Percentiles rank a stretch among this genome's conserved stretches.
These are phyloP conservation scores for Tylopilus sp. DNA, from an alignment of 1,284 basidiomycete genomes.

Conservation along the genomic window DNA sequence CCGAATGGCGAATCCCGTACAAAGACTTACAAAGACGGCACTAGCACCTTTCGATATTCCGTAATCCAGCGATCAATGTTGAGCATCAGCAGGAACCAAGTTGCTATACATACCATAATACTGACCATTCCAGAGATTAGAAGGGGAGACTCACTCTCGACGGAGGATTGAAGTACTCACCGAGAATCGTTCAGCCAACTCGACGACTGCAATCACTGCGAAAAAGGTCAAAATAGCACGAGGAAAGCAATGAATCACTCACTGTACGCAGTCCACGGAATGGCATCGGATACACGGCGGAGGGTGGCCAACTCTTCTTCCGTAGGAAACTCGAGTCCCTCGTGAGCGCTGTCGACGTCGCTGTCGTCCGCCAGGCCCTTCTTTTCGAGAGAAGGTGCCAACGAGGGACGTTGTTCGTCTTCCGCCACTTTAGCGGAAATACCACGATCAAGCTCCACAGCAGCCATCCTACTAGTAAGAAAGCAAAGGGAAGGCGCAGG, in stretches of 20 bases:
- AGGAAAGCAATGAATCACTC: conserved; percentile 28
- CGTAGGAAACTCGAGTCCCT: conserved; percentile 62
- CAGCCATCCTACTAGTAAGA: conserved; percentile 10
- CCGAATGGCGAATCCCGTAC: conserved; percentile 1
- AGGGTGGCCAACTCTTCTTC: conserved; percentile 61
- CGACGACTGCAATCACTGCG: conserved; percentile 64
- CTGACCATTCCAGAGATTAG: conserved; percentile 20
- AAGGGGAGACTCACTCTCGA: background rate
- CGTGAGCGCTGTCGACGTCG: conserved; percentile 44
- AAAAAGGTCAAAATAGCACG: conserved; percentile 2
- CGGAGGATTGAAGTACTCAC: conserved; percentile 30
- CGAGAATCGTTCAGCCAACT: conserved; percentile 74
- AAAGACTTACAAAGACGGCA: conserved; percentile 56
- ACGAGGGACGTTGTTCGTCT: conserved; percentile 5
- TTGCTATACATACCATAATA: conserved; percentile 36
- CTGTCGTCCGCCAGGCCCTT: conserved; percentile 5
- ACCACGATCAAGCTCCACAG: conserved; percentile 6
- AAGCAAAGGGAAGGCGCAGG: background rate
- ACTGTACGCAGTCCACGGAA: conserved; percentile 68
- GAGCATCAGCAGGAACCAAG: background rate
- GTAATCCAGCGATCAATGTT: conserved; percentile 23
- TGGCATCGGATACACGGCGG: conserved; percentile 54
- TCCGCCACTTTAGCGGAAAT: conserved; percentile 3
- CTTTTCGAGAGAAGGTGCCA: conserved; percentile 16
- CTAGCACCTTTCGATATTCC: conserved; percentile 47